Base-by-base conservation (phyloP, 345 rosid genomes). In the Boechera retrofracta region DNA sequence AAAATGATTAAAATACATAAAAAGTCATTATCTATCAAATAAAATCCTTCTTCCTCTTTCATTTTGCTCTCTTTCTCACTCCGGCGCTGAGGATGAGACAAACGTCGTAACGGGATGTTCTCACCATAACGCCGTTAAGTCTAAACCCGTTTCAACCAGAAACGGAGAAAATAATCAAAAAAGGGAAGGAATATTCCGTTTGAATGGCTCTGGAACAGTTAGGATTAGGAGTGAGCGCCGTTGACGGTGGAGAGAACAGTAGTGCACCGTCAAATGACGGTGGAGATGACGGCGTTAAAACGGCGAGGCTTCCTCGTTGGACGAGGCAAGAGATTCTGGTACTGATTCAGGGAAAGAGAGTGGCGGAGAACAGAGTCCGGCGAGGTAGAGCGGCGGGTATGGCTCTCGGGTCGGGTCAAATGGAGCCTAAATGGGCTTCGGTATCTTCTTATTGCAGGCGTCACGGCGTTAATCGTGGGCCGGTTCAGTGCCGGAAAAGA, bases 401-500 rank as follows among this genome's bases (percentile, higher is more conserved):
- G 87, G 98, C 83, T 7, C 74, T 87, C 64, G 91, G 95, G 54
- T 81, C 90, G 60, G 91, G 81, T 52, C 96, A 82, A 77, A 74
- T 86, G 64, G 99, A 95, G 80, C 91, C 99, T 1, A 95, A 95
- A 76, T 95, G 99, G 99, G 93, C 97, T 0, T 85, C 96, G 4
- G 96, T 95, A 1, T 95, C 98, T 1, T 87, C 97, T 9, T 95
- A 95, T 82, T 95, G 98, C 33, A 86, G 83, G 21, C 79, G 92
- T 45, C 96, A 95, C 79, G 98, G 98, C 0, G 99, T 93, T 68
- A 89, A 92, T 84, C 85, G 99, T 10, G 99, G 96, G 0, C 99
- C 99, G 21, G 92, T 95, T 21, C 99, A 95, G 94, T 95, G 99
- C 80, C 96, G 98, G 51, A 95, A 95, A 77, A 81, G 98, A 72